Conservation (phyloP, 495 filamentous ascomycete genomes). For the Neurospora sp. region DNA sequence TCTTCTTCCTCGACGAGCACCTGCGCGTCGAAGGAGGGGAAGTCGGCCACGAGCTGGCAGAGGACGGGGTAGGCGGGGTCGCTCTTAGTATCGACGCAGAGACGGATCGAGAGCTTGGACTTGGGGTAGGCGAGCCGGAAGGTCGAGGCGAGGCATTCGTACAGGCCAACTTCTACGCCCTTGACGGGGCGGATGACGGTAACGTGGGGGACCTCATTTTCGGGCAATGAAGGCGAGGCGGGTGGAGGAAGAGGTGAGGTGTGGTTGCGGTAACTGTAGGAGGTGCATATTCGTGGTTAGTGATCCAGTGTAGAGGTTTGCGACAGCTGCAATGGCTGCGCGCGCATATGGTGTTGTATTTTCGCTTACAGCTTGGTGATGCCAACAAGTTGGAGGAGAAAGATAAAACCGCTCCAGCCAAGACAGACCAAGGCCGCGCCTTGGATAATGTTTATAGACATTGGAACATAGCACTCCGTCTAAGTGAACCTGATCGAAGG, state of each 20-base stretch:
- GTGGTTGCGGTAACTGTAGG: constrained; percentile 40
- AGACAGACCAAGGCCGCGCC: constrained; percentile 34
- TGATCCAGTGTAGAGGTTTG: neutral
- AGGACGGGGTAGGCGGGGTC: constrained; percentile 76
- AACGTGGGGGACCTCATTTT: constrained; percentile 59
- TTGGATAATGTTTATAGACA: constrained; percentile 26
- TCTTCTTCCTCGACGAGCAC: constrained; percentile 86
- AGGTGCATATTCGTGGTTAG: constrained; percentile 6
- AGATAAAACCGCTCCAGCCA: constrained; percentile 39
- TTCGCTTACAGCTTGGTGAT: constrained; percentile 39
- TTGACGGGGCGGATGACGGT: constrained; percentile 91
- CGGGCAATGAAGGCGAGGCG: constrained; percentile 32
- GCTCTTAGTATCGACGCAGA: constrained; percentile 67
- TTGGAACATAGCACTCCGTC: constrained; percentile 20
- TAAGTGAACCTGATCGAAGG: neutral
- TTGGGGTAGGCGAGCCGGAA: constrained; percentile 75
- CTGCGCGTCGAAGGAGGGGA: constrained; percentile 60
- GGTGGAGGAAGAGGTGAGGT: constrained; percentile 32
- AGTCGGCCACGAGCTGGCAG: constrained; percentile 56
- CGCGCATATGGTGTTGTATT: neutral
- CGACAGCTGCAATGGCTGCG: neutral
- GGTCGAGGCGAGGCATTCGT: constrained; percentile 85
- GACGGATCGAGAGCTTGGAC: constrained; percentile 65
- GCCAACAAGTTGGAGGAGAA: constrained; percentile 41
- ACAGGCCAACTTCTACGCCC: constrained; percentile 80